Percentiles rank a stretch among this genome's conserved stretches.
Conservation (phyloP, 345 rosid genomes). For the Lagerstroemia speciosa region DNA sequence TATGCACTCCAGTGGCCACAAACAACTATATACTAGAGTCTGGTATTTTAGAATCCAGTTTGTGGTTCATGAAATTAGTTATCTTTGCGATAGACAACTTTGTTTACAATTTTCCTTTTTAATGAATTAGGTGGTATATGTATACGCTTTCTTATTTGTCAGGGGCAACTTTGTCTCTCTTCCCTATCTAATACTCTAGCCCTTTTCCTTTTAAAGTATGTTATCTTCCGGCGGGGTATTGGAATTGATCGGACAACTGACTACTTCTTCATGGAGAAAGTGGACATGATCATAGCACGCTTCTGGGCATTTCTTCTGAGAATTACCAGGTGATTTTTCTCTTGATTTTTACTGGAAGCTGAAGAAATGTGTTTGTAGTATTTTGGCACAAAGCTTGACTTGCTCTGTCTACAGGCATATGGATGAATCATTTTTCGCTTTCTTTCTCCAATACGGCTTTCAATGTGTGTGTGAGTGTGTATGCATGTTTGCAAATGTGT, state of each 20-base stretch:
- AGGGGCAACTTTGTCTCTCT: background rate
- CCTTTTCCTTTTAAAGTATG: constrained; percentile 37
- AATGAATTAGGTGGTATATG: background rate
- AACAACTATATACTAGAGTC: too few species aligned
- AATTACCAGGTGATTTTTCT: constrained; percentile 47
- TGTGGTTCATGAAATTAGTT: background rate
- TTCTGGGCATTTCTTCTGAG: constrained; percentile 61
- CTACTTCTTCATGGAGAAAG: constrained; percentile 75
- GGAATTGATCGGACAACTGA: constrained; percentile 75
- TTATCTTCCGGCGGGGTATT: constrained; percentile 89
- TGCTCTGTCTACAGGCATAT: background rate
- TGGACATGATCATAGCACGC: constrained; percentile 71
- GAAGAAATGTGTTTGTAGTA: background rate
- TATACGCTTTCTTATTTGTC: background rate
- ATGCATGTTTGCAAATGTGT: background rate
- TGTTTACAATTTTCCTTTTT: background rate
- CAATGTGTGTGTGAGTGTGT: background rate
- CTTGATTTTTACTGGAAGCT: background rate
- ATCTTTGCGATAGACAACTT: background rate
- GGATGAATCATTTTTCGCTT: background rate
- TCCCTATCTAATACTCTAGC: background rate
- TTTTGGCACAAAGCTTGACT: background rate
- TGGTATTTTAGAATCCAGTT: background rate
- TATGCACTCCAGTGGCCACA: too few species aligned
- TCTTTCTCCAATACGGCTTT: background rate